Evolutionary conservation across 1,139 yeast genomes (phyloP), one percentile per base, ranked within the genome.

Genomic region (Kazachstania sp.): DNA sequence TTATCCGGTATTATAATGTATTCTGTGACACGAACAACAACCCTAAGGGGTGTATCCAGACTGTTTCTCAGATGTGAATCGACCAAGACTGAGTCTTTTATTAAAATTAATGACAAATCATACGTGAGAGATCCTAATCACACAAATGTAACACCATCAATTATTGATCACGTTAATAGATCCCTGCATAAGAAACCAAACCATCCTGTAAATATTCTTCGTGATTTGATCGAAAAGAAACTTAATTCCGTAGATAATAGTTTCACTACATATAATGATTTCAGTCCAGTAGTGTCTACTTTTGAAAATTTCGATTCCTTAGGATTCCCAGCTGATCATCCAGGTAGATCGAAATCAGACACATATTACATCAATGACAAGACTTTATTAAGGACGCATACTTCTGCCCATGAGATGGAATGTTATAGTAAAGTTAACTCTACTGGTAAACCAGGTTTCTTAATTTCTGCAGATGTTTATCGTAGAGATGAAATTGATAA

Each of bases 391-490:
- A 72, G 97, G 58, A 92, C 99, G 0, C 99, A 92, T 62, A 92
- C 99, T 0, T 88, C 97, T 1, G 98, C 98, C 0, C 99, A 92
- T 65, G 98, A 92, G 66, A 77, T 78, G 53, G 88, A 85, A 60
- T 86, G 96, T 62, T 92, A 88, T 67, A 39, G 49, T 12, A 51
- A 53, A 18, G 46, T 56, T 18, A 30, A 43, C 19, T 18, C 20
- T 8, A 19, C 82, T 47, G 62, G 73, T 34, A 86, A 95, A 0
- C 90, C 95, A 0, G 98, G 97, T 0, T 92, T 86, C 65, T 75
- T 92, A 55, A 88, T 94, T 49, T 78, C 95, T 13, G 98, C 98
- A 1, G 98, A 94, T 65, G 98, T 92, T 7, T 92, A 90, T 64
- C 77, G 99, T 58, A 77, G 95, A 58, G 99, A 92, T 65, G 96